Base-by-base conservation (phyloP, 1,284 basidiomycete genomes). In the Thecaphora thlaspeos region DNA sequence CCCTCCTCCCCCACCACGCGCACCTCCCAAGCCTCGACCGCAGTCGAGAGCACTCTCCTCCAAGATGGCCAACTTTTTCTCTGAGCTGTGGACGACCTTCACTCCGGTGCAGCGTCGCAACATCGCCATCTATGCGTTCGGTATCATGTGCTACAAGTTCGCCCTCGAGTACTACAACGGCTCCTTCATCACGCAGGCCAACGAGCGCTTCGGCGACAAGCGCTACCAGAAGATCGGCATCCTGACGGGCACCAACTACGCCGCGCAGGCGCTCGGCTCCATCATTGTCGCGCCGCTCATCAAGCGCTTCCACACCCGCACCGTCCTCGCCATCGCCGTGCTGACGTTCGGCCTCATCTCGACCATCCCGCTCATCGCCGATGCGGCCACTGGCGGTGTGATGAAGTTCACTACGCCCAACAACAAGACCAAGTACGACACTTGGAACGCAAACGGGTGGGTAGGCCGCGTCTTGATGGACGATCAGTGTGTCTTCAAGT, bases 271-370 rank as follows among this genome's bases (percentile, higher is more conserved):
- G 37, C 48, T 76, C 19, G 73, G 75, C 40, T 67, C 71, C 18
- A 75, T 77, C 47, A 57, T 73, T 15, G 64, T 76, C 32, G 70
- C 75, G 22, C 75, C 76, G n/a, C 65, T 79, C 34, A 70, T 80
- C 66, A 77, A 77, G 60, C 67, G 66, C 28, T 73, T 73, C 61
- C 76, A 76, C 8, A 80, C 78, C 17, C 60, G 78, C 22, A 61
- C 72, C 24, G 78, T 80, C 32, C 73, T 80, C 15, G 57, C 75
- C 9, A 48, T 24, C 21, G 78, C 78, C 38, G 70, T 79, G 24
- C 41, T 79, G 28, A 56, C 61, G 36, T 80, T 80, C 53, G 72
- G 67, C 41, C 18, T 79, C 43, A 78, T 79, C 62, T 66, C 71
- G 1, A 58, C 61, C 23, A 55, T 77, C 26, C 67, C 77, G 21